phyloP scores from a whole-genome alignment of 495 filamentous ascomycete genomes.

The Penicillium bovifimosum region DNA sequence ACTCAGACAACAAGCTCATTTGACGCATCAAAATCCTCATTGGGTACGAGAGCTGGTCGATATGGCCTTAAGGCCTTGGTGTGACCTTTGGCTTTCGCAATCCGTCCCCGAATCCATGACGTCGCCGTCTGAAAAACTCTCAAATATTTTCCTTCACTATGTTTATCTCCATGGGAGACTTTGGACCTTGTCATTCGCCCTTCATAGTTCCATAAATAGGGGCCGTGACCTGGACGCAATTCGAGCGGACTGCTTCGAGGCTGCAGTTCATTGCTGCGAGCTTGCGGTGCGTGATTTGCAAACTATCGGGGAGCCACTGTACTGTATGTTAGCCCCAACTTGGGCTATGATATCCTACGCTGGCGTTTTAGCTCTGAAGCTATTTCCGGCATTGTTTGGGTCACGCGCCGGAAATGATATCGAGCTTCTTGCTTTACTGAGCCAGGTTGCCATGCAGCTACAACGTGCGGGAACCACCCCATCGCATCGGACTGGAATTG shows the following conservation, averaged over 20 bases:
- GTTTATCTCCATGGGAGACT: conserved; percentile 25
- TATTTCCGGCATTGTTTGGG: conserved; percentile 16
- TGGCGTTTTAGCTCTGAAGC: conserved; percentile 17
- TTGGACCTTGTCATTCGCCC: conserved; percentile 26
- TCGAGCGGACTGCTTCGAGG: conserved; percentile 36
- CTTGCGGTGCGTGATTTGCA: conserved; percentile 21
- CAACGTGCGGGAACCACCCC: conserved; percentile 22
- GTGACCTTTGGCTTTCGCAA: conserved; percentile 13
- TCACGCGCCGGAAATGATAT: conserved; percentile 10
- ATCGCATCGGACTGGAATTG: conserved; percentile 24
- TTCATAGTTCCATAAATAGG: conserved; percentile 7
- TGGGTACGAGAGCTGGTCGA: conserved; percentile 23
- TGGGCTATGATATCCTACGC: conserved; percentile 31
- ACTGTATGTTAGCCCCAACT: conserved; percentile 29
- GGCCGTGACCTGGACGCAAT: conserved; percentile 34
- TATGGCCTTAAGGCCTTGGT: conserved; percentile 15
- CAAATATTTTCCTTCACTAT: conserved; percentile 18
- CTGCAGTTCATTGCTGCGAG: conserved; percentile 30
- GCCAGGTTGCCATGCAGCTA: conserved; percentile 21
- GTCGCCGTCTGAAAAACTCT: conserved; percentile 12
- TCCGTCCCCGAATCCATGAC: background rate
- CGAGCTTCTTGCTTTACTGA: conserved; percentile 20
- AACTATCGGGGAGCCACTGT: conserved; percentile 20
- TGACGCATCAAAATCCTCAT: conserved; percentile 11
- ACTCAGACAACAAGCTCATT: background rate